These are phyloP conservation scores for Scheffersomyces ergatensis DNA, from an alignment of 805 yeast genomes.

Conservation along the genomic window DNA sequence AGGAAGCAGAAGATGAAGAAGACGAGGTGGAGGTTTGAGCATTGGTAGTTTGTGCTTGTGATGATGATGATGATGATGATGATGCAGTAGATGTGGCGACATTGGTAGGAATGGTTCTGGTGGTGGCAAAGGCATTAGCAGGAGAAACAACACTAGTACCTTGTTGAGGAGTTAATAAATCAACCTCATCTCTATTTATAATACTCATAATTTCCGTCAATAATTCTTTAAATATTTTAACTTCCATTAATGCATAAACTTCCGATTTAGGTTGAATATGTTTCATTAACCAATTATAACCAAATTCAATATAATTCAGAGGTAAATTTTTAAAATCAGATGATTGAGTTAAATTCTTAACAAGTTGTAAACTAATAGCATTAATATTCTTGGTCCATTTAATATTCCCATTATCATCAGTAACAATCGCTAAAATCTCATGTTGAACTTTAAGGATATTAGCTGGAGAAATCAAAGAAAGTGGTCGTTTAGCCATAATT, in stretches of 20 bases:
- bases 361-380: slow-evolving; percentile 67
- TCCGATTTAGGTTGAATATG: slow-evolving; percentile 83
- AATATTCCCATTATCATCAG: slow-evolving; percentile 82
- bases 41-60: neutral
- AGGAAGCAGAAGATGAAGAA: neutral
- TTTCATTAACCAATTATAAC: slow-evolving; percentile 75
- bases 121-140: slow-evolving; percentile 4
- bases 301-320: slow-evolving; percentile 51
- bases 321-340: slow-evolving; percentile 16
- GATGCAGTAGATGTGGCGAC: neutral
- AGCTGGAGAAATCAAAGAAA: slow-evolving; percentile 26
- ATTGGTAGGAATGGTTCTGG: no score
- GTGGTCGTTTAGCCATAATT: slow-evolving; percentile 14
- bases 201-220: slow-evolving; percentile 12
- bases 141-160: slow-evolving; percentile 2
- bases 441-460: slow-evolving; percentile 52
- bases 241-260: slow-evolving; percentile 74
- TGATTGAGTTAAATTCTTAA: slow-evolving; percentile 34
- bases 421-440: slow-evolving; percentile 74
- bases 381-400: slow-evolving; percentile 87
- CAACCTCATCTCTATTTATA: slow-evolving; percentile 6
- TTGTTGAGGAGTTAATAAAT: neutral
- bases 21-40: neutral
- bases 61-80: slow-evolving; percentile 1
- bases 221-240: slow-evolving; percentile 54